Base-by-base conservation (phyloP, 768 basidiomycete genomes). In the Tubosaeta sp. region DNA sequence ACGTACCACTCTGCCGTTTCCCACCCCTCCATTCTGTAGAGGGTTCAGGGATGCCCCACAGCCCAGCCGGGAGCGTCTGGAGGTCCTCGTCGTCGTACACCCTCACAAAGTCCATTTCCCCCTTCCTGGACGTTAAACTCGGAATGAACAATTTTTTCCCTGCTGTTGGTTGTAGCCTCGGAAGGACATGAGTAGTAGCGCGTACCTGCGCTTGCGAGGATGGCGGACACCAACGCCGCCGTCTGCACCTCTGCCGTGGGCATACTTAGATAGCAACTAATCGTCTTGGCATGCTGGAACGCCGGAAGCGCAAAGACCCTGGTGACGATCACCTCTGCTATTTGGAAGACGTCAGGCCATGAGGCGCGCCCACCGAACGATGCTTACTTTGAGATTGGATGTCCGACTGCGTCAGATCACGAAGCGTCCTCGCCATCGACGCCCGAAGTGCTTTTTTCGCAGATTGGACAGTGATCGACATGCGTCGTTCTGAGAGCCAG, bases 231-330 rank as follows among this genome's bases (percentile, higher is more conserved):
- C 31, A 90, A 55, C 0, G 62, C 60, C 4, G 73, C 60, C 0
- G 89, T 90, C 58, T 84, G 76, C 22, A 83, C 73, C 59, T 91
- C 89, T 4, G 77, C 85, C 2, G 76, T 64, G 11, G 86, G 86
- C 89, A 91, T 90, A 67, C 81, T 90, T 36, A 91, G 72, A 64
- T 86, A 91, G 65, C 89, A 91, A 70, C 86, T 83, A 27, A 90
- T 64, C 5, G 72, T 71, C 45, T 66, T 74, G 45, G 74, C 76
- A 34, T 60, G 59, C 31, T 73, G 66, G 58, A 89, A 85, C 9
- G 73, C 71, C 2, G 83, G 72, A 16, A 82, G 65, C 0, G 75
- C 62, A 18, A 83, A 57, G 25, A 90, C 70, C 51, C 71, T 73
- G 12, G 66, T 62, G 6, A 74, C 65, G 46, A 88, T 75, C 27